phyloP scores from a whole-genome alignment of 257 asterid genomes.

The Gentiana dahurica region DNA sequence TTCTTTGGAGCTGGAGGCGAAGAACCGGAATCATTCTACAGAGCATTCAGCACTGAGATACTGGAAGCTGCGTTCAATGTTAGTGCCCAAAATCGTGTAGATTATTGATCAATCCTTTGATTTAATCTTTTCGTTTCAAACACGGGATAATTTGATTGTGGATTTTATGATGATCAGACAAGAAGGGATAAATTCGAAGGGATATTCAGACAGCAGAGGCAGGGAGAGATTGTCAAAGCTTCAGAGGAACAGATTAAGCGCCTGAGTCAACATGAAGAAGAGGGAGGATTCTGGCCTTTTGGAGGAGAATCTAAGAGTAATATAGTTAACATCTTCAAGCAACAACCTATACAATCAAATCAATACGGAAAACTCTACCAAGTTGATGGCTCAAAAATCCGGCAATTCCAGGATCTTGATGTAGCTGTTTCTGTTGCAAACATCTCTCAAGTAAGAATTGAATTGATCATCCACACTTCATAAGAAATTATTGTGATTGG shows the following conservation, averaged over 20 bases:
- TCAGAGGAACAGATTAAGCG: slow-evolving; percentile 47
- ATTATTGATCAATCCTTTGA: too few relatives aligned
- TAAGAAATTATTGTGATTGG: too few relatives aligned
- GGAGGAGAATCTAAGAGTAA: slow-evolving; percentile 31
- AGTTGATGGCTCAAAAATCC: slow-evolving; percentile 20
- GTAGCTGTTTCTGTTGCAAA: slow-evolving; percentile 35
- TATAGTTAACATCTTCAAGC: slow-evolving; percentile 22
- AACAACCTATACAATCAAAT: slow-evolving; percentile 28
- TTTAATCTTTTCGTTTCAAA: too few relatives aligned
- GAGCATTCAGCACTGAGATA: slow-evolving; percentile 46
- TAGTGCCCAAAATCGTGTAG: background rate
- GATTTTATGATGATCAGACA: slow-evolving; percentile 12
- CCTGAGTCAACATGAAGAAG: slow-evolving; percentile 34
- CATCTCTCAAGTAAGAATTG: slow-evolving; percentile 29
- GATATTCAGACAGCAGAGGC: slow-evolving; percentile 35
- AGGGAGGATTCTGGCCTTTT: slow-evolving; percentile 64
- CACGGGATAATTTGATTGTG: background rate
- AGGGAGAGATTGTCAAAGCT: slow-evolving; percentile 43
- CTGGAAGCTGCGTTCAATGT: slow-evolving; percentile 62
- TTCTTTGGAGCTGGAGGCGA: slow-evolving; percentile 54
- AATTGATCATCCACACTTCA: too few relatives aligned
- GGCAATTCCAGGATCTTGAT: slow-evolving; percentile 36
- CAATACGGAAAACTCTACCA: slow-evolving; percentile 46
- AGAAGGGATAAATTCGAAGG: slow-evolving; percentile 26
- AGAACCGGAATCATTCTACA: slow-evolving; percentile 40